These are phyloP conservation scores for Pichia sp. DNA, from an alignment of 1,139 yeast species.

Conservation along the genomic window DNA sequence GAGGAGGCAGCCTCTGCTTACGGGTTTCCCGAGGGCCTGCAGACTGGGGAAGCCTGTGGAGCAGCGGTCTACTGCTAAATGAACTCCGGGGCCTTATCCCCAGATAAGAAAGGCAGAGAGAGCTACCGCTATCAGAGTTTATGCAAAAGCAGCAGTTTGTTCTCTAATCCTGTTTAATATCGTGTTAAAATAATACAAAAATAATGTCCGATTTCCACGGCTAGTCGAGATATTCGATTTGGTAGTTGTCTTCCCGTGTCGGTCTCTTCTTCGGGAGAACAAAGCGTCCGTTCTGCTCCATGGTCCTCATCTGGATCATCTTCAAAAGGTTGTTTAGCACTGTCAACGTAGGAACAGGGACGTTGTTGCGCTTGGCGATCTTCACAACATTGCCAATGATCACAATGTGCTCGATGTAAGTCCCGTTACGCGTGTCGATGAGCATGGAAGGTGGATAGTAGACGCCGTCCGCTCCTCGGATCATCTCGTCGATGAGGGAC, in stretches of 20 bases:
- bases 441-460: slow-evolving; percentile 28
- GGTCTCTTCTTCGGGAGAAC: slow-evolving; percentile 40
- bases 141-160: too few relatives aligned
- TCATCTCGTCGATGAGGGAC: slow-evolving; percentile 15
- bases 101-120: too few relatives aligned
- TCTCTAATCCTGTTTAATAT: too few relatives aligned
- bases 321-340: slow-evolving; percentile 55
- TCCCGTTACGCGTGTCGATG: slow-evolving; percentile 65
- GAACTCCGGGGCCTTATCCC: too few relatives aligned
- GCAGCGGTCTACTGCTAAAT: too few relatives aligned
- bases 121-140: too few relatives aligned
- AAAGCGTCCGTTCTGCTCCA: slow-evolving; percentile 48
- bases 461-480: slow-evolving; percentile 16
- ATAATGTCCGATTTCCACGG: too few relatives aligned
- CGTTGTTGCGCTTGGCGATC: slow-evolving; percentile 49
- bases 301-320: slow-evolving; percentile 53
- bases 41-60: background rate
- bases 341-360: slow-evolving; percentile 53
- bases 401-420: slow-evolving; percentile 64
- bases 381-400: slow-evolving; percentile 68
- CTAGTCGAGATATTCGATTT: slow-evolving; percentile 11
- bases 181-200: too few relatives aligned
- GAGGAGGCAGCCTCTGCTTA: background rate
- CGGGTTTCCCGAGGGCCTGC: background rate
- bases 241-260: slow-evolving; percentile 20